phyloP scores from a whole-genome alignment of 2,329 filamentous ascomycete species.

The Cytospora paraplurivora region DNA sequence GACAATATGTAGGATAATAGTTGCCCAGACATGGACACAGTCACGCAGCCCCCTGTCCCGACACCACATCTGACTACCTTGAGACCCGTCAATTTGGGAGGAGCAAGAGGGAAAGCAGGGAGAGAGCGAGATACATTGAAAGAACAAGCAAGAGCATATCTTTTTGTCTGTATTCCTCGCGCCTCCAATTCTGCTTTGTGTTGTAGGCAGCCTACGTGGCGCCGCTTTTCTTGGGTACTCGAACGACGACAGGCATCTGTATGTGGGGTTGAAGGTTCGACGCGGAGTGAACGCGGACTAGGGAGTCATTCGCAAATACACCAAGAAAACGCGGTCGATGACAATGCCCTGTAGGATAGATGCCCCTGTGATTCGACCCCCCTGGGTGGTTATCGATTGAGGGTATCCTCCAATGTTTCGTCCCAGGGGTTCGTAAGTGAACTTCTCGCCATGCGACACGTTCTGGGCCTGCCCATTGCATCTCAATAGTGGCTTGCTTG shows the following conservation, averaged over 20 bases:
- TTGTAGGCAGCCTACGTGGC: neutral
- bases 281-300: neutral
- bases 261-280: neutral
- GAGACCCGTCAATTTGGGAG: neutral
- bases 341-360: too few relatives aligned
- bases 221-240: too few relatives aligned
- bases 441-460: too few relatives aligned
- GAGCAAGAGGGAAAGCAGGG: neutral
- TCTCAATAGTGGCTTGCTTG: too few relatives aligned
- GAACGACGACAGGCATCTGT: neutral
- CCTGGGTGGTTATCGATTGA: too few relatives aligned
- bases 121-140: neutral
- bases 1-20: constrained; percentile 14
- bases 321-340: neutral
- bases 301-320: neutral
- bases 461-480: too few relatives aligned
- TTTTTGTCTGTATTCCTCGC: neutral
- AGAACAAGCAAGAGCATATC: neutral
- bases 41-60: neutral
- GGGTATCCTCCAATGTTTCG: too few relatives aligned
- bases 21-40: neutral
- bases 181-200: neutral
- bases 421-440: too few relatives aligned
- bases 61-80: neutral
- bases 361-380: too few relatives aligned